Base-by-base conservation (phyloP, 2,329 filamentous ascomycete genomes). In the Penicillium thymicola region DNA sequence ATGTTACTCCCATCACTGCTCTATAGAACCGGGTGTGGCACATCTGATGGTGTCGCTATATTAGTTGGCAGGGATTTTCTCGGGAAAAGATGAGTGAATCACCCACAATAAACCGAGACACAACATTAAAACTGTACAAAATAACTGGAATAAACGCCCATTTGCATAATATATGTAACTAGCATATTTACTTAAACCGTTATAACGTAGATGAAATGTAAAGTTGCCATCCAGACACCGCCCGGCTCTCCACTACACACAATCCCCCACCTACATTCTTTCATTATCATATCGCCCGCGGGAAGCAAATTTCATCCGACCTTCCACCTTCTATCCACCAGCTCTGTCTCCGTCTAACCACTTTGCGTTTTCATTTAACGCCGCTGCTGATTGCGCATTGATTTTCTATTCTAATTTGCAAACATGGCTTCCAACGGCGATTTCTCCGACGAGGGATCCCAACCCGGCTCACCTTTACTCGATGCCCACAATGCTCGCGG, bases 371-470 rank as follows among this genome's bases (percentile, higher is more conserved):
- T 62, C 59, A 55, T 53, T 54, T 27, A 43, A 54, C 50, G 41
- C 46, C 50, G 57, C 53, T 59, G 37, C 44, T 47, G 50, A 47
- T 55, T 51, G 59, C 62, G 59, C 60, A 55, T 51, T 42, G 55
- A 60, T 59, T 62, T 57, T 64, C 59, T 52, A 37, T 23, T 21
- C 16, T 14, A 51, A 59, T 65, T 63, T 66, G 72, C 72, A 76
- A 80, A 69, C 72, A 82, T 82, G 81, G 80, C 79, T 68, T 75
- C 79, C 59, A 82, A 82, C 74, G 81, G 80, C 70, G 80, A 82
- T 67, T 80, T 79, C 65, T 81, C 79, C 55, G 79, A 81, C 60
- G 77, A 80, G 58, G 80, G 82, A 58, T 82, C 80, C 49, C 80
- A 80, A 58, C 81, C 81, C 51, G 81, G 80, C 56, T 84, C 81